Conservation (phyloP, 192 early-diverging fungal species). For the Rhizophagus clarus region DNA sequence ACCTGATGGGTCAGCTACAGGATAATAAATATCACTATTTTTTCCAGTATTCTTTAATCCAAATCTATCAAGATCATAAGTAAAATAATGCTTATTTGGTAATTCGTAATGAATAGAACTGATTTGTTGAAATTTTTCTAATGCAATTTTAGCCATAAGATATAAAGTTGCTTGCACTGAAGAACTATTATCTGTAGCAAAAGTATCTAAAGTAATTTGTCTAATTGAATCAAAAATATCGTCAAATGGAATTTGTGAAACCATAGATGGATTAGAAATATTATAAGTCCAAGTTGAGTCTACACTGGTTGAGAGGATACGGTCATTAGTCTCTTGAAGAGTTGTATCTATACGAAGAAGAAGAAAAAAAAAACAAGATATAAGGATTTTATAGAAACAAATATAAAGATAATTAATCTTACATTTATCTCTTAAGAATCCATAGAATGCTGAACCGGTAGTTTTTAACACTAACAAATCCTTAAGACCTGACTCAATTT, state of each 20-base stretch:
- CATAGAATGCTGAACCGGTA: slow-evolving; percentile 77
- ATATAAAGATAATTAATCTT: neutral
- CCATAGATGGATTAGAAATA: slow-evolving; percentile 24
- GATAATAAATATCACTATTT: slow-evolving; percentile 74
- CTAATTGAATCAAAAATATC: slow-evolving; percentile 58
- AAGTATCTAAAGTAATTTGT: slow-evolving; percentile 71
- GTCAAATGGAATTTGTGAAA: slow-evolving; percentile 53
- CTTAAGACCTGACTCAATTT: slow-evolving; percentile 66
- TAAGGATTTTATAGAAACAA: neutral
- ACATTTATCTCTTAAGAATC: slow-evolving; percentile 71
- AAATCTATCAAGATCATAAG: slow-evolving; percentile 70
- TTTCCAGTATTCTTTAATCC: slow-evolving; percentile 69
- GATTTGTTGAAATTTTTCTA: slow-evolving; percentile 59
- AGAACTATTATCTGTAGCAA: slow-evolving; percentile 75
- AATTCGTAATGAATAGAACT: slow-evolving; percentile 68
- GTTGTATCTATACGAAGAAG: slow-evolving; percentile 59
- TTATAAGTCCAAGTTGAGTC: slow-evolving; percentile 68
- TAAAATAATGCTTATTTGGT: slow-evolving; percentile 81
- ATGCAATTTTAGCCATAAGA: slow-evolving; percentile 68
- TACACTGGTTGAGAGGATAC: slow-evolving; percentile 76
- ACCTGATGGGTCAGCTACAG: slow-evolving; percentile 72
- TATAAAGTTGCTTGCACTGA: slow-evolving; percentile 84
- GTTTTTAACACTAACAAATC: slow-evolving; percentile 81
- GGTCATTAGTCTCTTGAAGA: slow-evolving; percentile 71
- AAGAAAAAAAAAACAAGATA: slow-evolving; percentile 13